Conservation (phyloP, 2,329 filamentous ascomycete species). For the Colletotrichum graminicola region DNA sequence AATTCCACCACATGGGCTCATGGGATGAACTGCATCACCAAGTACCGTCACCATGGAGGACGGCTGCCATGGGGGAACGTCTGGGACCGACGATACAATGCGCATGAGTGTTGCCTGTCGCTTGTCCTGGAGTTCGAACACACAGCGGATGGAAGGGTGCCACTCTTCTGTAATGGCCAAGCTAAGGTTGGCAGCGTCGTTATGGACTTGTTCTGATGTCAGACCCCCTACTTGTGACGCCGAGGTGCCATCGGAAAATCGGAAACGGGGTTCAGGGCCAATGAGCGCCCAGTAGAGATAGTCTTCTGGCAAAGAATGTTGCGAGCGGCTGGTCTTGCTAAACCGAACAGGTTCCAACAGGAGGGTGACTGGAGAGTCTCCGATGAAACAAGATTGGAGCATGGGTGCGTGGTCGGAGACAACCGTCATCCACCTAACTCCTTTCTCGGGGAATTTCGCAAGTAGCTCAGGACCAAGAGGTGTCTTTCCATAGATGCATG, state of each 20-base stretch:
- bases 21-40: constrained; percentile 69
- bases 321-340: neutral
- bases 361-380: constrained; percentile 67
- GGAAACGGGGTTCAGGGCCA: constrained; percentile 16
- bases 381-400: constrained; percentile 69
- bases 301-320: constrained; percentile 2
- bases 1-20: constrained; percentile 69
- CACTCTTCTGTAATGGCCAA: constrained; percentile 53
- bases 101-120: constrained; percentile 74
- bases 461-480: constrained; percentile 67
- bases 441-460: constrained; percentile 68
- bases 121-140: constrained; percentile 70
- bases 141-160: constrained; percentile 64
- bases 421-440: constrained; percentile 72
- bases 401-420: constrained; percentile 75
- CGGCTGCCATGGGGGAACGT: constrained; percentile 71
- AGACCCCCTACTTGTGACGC: constrained; percentile 7
- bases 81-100: constrained; percentile 73
- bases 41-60: constrained; percentile 69
- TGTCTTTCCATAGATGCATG: constrained; percentile 75
- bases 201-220: neutral
- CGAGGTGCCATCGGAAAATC: constrained; percentile 4
- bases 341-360: constrained; percentile 61
- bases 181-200: constrained; percentile 10
- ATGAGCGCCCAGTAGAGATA: constrained; percentile 33